Percentiles rank a stretch among this genome's conserved stretches.
Evolutionary conservation across 2,329 filamentous ascomycete genomes (phyloP).

Genomic region (Ascochyta clinopodiicola): DNA sequence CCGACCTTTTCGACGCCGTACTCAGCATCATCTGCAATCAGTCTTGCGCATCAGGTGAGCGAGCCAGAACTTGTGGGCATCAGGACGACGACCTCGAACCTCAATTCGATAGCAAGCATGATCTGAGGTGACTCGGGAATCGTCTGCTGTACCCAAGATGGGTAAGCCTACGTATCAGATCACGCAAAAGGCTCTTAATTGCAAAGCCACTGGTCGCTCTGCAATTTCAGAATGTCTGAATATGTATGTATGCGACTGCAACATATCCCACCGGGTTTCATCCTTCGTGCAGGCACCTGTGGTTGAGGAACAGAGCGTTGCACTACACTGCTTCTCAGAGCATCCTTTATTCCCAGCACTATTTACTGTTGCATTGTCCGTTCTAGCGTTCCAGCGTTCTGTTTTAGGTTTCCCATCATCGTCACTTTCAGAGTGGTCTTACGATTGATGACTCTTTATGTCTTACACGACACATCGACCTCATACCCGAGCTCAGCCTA

Average conservation of each 20-base stretch:
- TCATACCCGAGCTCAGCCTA: neutral
- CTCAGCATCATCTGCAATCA: slow-evolving; percentile 15
- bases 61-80: slow-evolving; percentile 47
- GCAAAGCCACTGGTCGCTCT: too few relatives aligned
- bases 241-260: neutral
- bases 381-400: slow-evolving; percentile 6
- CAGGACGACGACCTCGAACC: slow-evolving; percentile 35
- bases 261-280: neutral
- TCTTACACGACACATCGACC: neutral
- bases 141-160: neutral
- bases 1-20: slow-evolving; percentile 29
- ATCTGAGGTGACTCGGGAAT: slow-evolving; percentile 23
- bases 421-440: neutral
- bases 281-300: too few relatives aligned
- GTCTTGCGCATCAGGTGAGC: slow-evolving; percentile 38
- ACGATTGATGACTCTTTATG: slow-evolving; percentile 5
- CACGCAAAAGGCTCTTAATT: neutral
- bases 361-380: neutral
- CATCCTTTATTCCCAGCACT: neutral
- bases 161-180: neutral
- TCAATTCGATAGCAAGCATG: slow-evolving; percentile 48
- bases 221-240: too few relatives aligned
- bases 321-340: neutral
- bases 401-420: neutral
- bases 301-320: neutral